Evolutionary conservation across 1,139 yeast genomes (phyloP).

Genomic region (Yamadazyma mexicana): DNA sequence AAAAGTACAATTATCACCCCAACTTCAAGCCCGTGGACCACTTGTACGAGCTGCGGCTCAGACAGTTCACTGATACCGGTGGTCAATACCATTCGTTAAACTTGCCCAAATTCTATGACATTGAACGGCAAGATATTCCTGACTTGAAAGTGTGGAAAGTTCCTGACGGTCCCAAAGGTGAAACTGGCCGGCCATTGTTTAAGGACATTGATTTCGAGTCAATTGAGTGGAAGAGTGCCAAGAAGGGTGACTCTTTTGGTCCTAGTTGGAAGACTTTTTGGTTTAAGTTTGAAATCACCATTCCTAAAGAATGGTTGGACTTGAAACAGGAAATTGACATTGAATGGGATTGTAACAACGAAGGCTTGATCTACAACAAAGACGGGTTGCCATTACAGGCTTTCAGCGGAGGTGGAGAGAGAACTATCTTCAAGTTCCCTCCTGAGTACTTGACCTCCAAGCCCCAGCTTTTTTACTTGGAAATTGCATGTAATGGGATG

Average conservation of each 20-base stretch:
- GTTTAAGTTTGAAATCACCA: conserved; percentile 67
- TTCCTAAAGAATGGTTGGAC: conserved; percentile 62
- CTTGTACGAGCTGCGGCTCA: conserved; percentile 73
- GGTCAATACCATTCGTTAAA: conserved; percentile 73
- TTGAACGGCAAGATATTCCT: conserved; percentile 48
- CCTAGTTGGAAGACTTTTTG: conserved; percentile 98
- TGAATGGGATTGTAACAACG: conserved; percentile 87
- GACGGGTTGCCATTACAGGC: conserved; percentile 78
- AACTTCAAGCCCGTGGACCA: conserved; percentile 80
- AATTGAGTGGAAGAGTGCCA: conserved; percentile 57
- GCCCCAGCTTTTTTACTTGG: conserved; percentile 64
- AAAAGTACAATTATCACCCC: conserved; percentile 57
- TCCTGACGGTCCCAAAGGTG: conserved; percentile 50
- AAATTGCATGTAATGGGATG: conserved; percentile 94
- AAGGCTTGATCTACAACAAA: conserved; percentile 72
- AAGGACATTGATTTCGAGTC: conserved; percentile 50
- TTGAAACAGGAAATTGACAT: conserved; percentile 56
- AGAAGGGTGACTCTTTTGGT: conserved; percentile 78
- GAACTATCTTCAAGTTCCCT: conserved; percentile 74
- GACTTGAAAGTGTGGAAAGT: conserved; percentile 61
- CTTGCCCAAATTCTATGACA: conserved; percentile 80
- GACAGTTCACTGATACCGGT: conserved; percentile 72
- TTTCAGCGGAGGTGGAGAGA: conserved; percentile 81
- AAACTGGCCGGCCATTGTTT: conserved; percentile 72
- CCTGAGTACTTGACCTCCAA: conserved; percentile 41